These are phyloP conservation scores for Serendipita sp. DNA, from an alignment of 768 basidiomycete species.

Conservation along the genomic window DNA sequence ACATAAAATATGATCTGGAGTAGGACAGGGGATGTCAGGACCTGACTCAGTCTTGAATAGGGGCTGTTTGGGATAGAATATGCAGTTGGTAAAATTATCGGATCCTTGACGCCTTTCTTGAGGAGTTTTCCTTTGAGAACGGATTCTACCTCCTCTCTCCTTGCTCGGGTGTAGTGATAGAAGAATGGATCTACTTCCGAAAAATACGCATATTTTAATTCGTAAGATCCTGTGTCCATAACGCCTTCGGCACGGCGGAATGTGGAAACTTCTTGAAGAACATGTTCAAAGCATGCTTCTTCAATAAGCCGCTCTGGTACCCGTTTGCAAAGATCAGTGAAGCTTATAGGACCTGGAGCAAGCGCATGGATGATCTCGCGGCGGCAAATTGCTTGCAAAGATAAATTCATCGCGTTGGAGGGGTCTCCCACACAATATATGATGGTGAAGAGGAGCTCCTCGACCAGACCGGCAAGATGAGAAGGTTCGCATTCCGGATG, in stretches of 20 bases:
- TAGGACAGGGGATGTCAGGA: constrained; percentile 55
- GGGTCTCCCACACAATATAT: constrained; percentile 78
- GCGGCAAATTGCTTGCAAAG: constrained; percentile 46
- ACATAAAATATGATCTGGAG: constrained; percentile 74
- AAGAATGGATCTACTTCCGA: constrained; percentile 92
- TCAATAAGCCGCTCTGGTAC: constrained; percentile 83
- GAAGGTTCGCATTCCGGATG: constrained; percentile 48
- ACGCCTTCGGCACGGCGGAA: constrained; percentile 69
- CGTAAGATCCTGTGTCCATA: constrained; percentile 72
- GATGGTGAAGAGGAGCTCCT: constrained; percentile 77
- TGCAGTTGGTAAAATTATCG: constrained; percentile 60
- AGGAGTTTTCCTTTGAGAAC: constrained; percentile 50
- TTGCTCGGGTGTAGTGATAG: constrained; percentile 88
- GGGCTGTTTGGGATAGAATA: constrained; percentile 51
- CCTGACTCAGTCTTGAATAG: constrained; percentile 45
- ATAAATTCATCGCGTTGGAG: constrained; percentile 52
- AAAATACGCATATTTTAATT: constrained; percentile 66
- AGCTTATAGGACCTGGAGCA: constrained; percentile 72
- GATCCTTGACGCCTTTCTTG: constrained; percentile 46
- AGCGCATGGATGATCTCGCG: constrained; percentile 85
- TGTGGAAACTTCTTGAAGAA: constrained; percentile 60
- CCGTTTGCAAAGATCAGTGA: constrained; percentile 80
- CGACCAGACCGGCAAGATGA: constrained; percentile 72
- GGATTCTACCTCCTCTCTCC: constrained; percentile 78
- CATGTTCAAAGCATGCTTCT: constrained; percentile 62